Evolutionary conservation across 1,284 basidiomycete species (phyloP), one percentile per base, ranked within the genome.

Genomic region (Nidula niveotomentosa): DNA sequence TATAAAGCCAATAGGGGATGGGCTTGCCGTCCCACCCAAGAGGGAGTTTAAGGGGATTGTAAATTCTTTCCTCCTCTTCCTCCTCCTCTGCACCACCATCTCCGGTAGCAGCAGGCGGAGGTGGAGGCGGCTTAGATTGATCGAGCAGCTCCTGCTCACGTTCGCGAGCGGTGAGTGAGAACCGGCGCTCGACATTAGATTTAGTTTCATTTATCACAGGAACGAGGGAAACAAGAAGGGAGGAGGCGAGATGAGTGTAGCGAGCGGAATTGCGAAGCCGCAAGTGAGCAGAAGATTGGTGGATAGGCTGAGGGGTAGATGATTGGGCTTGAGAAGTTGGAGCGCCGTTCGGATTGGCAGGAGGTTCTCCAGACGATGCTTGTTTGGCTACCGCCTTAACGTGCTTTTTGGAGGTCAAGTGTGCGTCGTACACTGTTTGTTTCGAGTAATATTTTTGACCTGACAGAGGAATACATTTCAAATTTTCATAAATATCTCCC

Each of bases 1-100:
- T 99, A 78, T 96, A 99, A 56, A 99, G 69, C 96, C 96, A 99
- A 70, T 95, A 98, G 13, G 97, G 96, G 64, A 99, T 99, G 13
- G 96, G 96, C 69, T 96, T 97, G 43, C 95, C 95, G 68, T 98
- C 96, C 96, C 96, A 98, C 1, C 96, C 96, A 2, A 99, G 81
- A 8, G 97, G 97, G 43, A 99, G 78, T 74, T 98, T 98, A 53
- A 99, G 84, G 41, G 97, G 97, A 68, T 99, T 99, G 75, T 99
- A 99, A 49, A 98, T 94, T 62, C 91, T 86, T 60, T 93, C 93
- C 64, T 97, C 94, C 60, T 96, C 95, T 60, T 96, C 94, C 45
- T 95, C 93, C 57, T 96, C 94, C 57, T 93, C 93, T 36, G 79
- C 85, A 8, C 76, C 62, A 66, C 79, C 81, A 30, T 77, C 80